Percentiles rank a stretch among this genome's conserved stretches.
phyloP scores from a whole-genome alignment of 75 land plant genomes.

The Pinus taeda region DNA sequence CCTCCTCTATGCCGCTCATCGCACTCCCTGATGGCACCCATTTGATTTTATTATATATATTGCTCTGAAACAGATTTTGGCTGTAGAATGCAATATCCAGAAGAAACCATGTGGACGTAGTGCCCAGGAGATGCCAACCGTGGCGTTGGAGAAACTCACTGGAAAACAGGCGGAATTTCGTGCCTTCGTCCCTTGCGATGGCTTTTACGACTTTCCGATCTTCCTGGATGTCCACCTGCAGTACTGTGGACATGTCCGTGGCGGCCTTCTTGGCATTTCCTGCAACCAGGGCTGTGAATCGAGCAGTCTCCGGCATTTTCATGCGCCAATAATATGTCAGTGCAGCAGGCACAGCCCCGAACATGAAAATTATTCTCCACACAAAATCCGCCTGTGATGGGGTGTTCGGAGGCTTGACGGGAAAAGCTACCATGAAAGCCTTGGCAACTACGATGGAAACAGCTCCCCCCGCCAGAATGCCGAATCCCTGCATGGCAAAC shows the following conservation, averaged over 20 bases:
- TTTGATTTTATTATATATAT: too few species aligned
- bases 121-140: too few species aligned
- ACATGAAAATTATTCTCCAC: slow-evolving; percentile 39
- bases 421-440: slow-evolving; percentile 20
- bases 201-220: background rate
- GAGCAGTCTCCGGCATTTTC: slow-evolving; percentile 66
- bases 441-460: slow-evolving; percentile 33
- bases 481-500: slow-evolving; percentile 60
- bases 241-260: slow-evolving; percentile 40
- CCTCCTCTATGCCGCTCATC: background rate
- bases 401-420: slow-evolving; percentile 19
- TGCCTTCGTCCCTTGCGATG: too few species aligned
- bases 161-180: too few species aligned
- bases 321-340: slow-evolving; percentile 45
- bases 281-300: slow-evolving; percentile 52
- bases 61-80: too few species aligned
- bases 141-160: too few species aligned
- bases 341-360: slow-evolving; percentile 42
- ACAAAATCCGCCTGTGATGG: slow-evolving; percentile 32
- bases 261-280: slow-evolving; percentile 42
- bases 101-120: too few species aligned
- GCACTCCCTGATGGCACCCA: too few species aligned
- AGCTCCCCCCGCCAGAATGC: slow-evolving; percentile 49
- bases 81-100: too few species aligned
- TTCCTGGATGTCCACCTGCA: slow-evolving; percentile 19